These are phyloP conservation scores for Cynanchum wilfordii DNA, from an alignment of 257 asterid genomes.

Conservation along the genomic window DNA sequence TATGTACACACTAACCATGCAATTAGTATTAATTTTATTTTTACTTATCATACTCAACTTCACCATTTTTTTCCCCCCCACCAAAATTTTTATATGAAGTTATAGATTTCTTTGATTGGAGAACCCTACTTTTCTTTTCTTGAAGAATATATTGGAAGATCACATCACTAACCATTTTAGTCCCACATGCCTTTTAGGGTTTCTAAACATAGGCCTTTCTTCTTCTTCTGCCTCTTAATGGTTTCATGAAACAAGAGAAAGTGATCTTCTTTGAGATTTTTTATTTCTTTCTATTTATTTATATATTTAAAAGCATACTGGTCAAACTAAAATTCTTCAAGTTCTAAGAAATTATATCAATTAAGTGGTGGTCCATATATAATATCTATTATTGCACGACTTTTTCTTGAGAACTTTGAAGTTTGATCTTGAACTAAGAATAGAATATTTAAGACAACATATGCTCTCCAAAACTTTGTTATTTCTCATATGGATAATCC, in stretches of 20 bases:
- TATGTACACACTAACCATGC: not conserved
- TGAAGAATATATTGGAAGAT: not conserved
- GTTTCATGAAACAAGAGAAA: conserved; percentile 4
- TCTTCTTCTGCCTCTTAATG: not conserved
- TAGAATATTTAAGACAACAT: too few species aligned
- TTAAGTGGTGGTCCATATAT: too few species aligned
- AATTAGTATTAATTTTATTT: not conserved
- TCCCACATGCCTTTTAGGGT: conserved; percentile 2
- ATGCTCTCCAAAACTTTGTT: too few species aligned
- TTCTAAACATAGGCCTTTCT: not conserved
- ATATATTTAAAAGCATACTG: not conserved
- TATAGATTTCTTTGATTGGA: conserved; percentile 3
- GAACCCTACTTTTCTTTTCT: not conserved
- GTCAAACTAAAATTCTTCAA: conserved; percentile 6
- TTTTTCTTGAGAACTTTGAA: too few species aligned
- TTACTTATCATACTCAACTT: not conserved
- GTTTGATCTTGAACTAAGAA: too few species aligned
- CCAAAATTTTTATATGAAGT: not conserved
- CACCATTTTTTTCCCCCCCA: not conserved
- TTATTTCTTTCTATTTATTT: not conserved
- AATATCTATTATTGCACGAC: too few species aligned
- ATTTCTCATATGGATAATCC: too few species aligned
- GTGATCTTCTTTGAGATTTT: conserved; percentile 3
- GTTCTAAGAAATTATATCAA: not conserved
- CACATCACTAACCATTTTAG: conserved; percentile 9